These are phyloP conservation scores for Rhodomyrtus psidioides DNA, from an alignment of 441 rosid genomes.

Conservation along the genomic window DNA sequence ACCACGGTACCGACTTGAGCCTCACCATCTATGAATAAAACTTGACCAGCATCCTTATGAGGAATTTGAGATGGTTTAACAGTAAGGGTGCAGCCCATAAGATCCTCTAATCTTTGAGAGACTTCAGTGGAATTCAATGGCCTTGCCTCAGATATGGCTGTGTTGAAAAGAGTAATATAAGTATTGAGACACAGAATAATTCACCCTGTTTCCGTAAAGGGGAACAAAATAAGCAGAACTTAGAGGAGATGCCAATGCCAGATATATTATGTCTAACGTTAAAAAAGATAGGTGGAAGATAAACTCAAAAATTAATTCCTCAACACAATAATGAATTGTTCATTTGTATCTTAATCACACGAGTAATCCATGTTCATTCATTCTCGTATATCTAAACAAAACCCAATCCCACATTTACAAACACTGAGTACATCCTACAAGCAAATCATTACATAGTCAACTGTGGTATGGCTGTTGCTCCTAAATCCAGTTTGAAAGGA, in stretches of 20 bases:
- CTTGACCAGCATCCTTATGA: no score
- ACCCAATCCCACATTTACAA: background rate
- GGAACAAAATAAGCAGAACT: background rate
- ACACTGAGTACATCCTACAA: background rate
- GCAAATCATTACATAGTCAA: background rate
- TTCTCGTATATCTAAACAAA: background rate
- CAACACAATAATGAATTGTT: background rate
- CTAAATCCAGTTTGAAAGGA: background rate
- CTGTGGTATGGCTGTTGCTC: background rate
- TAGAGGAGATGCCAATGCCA: background rate
- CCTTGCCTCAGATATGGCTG: slow-evolving; percentile 62
- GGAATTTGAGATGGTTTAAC: no score
- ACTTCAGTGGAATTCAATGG: slow-evolving; percentile 34
- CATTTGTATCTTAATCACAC: background rate
- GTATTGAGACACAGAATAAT: slow-evolving; percentile 10
- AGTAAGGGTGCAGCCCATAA: no score
- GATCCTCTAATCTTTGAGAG: no score
- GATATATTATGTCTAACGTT: background rate
- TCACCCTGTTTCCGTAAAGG: background rate
- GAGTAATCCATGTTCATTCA: background rate
- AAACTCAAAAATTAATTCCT: background rate
- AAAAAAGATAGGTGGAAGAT: background rate
- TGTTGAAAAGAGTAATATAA: slow-evolving; percentile 39
- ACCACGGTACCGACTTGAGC: no score
- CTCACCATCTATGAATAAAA: no score